A percentile compares a stretch with the other conserved stretches of the same genome.
Conservation (phyloP, 306 rosid genomes). For the Ceratonia siliqua region DNA sequence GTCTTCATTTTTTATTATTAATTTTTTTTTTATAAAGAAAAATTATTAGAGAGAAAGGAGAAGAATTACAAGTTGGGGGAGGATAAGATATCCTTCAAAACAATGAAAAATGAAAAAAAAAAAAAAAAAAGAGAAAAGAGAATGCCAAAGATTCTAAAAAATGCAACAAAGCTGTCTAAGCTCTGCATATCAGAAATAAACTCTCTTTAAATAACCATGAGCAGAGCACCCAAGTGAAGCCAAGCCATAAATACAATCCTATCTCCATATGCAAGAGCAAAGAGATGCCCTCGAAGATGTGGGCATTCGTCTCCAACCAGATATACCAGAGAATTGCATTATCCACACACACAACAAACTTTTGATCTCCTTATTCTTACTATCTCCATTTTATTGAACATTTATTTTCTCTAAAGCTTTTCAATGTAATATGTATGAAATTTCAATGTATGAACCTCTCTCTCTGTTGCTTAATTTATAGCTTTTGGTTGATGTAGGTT, state of each 20-base stretch:
- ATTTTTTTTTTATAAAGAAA: not conserved
- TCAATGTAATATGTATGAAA: not conserved
- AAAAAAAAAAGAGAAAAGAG: too few species aligned
- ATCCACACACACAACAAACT: not conserved
- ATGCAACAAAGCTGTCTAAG: not conserved
- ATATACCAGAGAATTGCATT: not conserved
- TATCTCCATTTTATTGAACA: not conserved
- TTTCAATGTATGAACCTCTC: not conserved
- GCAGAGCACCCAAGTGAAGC: not conserved
- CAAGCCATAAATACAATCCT: not conserved
- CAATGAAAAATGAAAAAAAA: not conserved
- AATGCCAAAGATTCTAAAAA: not conserved
- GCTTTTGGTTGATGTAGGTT: constrained; percentile 58
- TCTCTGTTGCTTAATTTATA: constrained; percentile 21
- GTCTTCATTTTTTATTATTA: not conserved
- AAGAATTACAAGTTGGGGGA: not conserved
- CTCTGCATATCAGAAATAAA: not conserved
- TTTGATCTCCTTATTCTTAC: not conserved
- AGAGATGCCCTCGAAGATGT: not conserved
- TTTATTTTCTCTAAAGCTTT: not conserved
- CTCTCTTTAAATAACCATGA: not conserved
- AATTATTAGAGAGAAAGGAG: not conserved
- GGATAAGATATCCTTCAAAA: not conserved
- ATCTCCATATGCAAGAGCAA: not conserved
- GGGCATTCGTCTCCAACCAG: not conserved